A percentile compares a stretch with the other conserved stretches of the same genome.
Conservation (phyloP, 164 flowering plant species). For the Annona cherimola region DNA sequence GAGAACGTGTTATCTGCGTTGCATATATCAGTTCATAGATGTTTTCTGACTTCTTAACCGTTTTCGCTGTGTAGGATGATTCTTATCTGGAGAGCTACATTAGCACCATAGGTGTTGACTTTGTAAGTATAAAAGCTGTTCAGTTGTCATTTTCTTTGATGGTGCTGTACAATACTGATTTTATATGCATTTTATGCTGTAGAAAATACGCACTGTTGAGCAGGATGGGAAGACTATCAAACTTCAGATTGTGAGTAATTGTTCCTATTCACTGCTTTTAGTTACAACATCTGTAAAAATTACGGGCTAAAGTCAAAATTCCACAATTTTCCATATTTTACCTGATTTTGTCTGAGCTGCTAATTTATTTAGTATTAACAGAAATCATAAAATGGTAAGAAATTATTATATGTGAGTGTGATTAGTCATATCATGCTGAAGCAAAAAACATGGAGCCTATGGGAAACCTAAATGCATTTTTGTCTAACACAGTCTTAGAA, state of each 20-base stretch:
- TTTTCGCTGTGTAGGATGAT: constrained; percentile 61
- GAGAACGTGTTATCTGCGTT: background rate
- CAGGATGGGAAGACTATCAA: constrained; percentile 95
- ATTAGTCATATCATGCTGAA: no score
- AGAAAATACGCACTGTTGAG: constrained; percentile 97
- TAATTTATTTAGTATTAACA: background rate
- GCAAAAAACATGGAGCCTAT: no score
- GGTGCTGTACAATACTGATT: background rate
- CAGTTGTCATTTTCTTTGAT: background rate
- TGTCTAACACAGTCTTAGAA: no score
- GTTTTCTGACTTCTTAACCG: background rate
- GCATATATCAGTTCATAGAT: background rate
- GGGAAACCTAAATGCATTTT: no score
- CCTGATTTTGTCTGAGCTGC: background rate
- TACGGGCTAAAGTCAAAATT: background rate
- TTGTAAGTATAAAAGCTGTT: constrained; percentile 44
- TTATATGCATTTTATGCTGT: constrained; percentile 14
- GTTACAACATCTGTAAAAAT: background rate
- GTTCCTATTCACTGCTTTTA: background rate
- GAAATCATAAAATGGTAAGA: no score
- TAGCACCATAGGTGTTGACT: constrained; percentile 94
- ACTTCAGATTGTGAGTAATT: constrained; percentile 77
- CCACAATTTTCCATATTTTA: background rate
- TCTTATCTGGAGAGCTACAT: constrained; percentile 92
- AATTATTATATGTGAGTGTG: no score